Conservation (phyloP, 495 filamentous ascomycete species). For the Hypoxylon fuscum region DNA sequence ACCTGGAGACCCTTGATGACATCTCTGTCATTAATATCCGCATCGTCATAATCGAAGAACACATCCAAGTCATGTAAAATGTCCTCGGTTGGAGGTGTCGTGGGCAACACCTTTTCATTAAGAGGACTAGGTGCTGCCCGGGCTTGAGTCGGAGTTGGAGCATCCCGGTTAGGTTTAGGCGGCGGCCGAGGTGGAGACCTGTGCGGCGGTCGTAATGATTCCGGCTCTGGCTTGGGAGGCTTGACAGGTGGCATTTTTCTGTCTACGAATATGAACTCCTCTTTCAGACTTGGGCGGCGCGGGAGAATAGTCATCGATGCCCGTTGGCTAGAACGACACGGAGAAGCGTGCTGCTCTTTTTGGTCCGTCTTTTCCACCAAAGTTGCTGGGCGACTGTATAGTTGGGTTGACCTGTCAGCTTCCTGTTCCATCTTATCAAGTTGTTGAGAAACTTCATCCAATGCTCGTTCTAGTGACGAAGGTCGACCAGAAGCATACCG, state of each 20-base stretch:
- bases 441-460: constrained; percentile 48
- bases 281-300: constrained; percentile 19
- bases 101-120: constrained; percentile 29
- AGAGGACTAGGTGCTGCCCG: neutral
- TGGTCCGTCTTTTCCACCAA: constrained; percentile 27
- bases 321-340: constrained; percentile 1
- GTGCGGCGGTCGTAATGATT: constrained; percentile 12
- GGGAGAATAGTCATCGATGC: constrained; percentile 2
- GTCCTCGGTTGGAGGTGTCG: constrained; percentile 23
- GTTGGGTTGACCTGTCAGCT: constrained; percentile 6
- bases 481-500: constrained; percentile 42
- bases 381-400: constrained; percentile 9
- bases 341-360: constrained; percentile 8
- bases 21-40: constrained; percentile 50
- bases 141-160: constrained; percentile 5
- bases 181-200: constrained; percentile 4
- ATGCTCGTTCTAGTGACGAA: constrained; percentile 49
- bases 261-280: constrained; percentile 36
- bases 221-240: constrained; percentile 11
- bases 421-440: constrained; percentile 45
- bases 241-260: constrained; percentile 34
- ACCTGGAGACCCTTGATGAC: constrained; percentile 59
- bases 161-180: constrained; percentile 15
- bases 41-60: constrained; percentile 45
- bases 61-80: constrained; percentile 37